These are phyloP conservation scores for Penicillium sp. DNA, from an alignment of 2,329 filamentous ascomycete species.

Conservation along the genomic window DNA sequence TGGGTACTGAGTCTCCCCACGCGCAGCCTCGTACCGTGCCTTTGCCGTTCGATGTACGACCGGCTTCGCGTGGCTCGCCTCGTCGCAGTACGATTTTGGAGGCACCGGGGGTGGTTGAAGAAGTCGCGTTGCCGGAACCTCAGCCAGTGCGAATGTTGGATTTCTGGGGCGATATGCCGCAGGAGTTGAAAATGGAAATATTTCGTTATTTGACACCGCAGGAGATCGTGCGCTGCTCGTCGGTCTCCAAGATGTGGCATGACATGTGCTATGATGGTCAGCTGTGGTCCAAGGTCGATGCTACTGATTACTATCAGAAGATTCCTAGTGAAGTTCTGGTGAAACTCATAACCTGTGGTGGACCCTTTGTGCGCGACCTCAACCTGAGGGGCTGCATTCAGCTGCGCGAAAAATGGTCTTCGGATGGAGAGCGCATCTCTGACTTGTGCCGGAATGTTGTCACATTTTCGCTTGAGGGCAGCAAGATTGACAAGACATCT, in stretches of 20 bases:
- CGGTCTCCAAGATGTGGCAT: slow-evolving; percentile 76
- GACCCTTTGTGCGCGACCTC: slow-evolving; percentile 85
- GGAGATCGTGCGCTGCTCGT: slow-evolving; percentile 75
- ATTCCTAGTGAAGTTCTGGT: slow-evolving; percentile 82
- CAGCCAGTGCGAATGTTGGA: slow-evolving; percentile 52
- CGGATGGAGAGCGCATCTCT: slow-evolving; percentile 67
- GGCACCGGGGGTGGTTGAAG: slow-evolving; percentile 13
- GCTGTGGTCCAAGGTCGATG: slow-evolving; percentile 82
- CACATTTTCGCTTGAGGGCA: slow-evolving; percentile 85
- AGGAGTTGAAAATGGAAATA: slow-evolving; percentile 77
- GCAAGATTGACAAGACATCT: slow-evolving; percentile 74
- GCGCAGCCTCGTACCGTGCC: slow-evolving; percentile 54
- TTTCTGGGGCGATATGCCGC: slow-evolving; percentile 79
- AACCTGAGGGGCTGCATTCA: slow-evolving; percentile 92
- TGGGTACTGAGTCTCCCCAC: slow-evolving; percentile 51
- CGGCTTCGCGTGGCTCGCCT: slow-evolving; percentile 33
- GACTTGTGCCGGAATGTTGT: slow-evolving; percentile 83
- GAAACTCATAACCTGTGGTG: slow-evolving; percentile 79
- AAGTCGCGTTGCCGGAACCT: slow-evolving; percentile 21
- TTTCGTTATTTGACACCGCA: slow-evolving; percentile 74
- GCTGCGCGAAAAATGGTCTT: slow-evolving; percentile 75
- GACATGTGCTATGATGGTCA: slow-evolving; percentile 90
- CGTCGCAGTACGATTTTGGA: slow-evolving; percentile 32
- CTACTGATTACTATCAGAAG: slow-evolving; percentile 79
- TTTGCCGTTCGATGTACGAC: slow-evolving; percentile 63